These are phyloP conservation scores for Cicer chorassanicum DNA, from an alignment of 306 rosid species.

Conservation along the genomic window DNA sequence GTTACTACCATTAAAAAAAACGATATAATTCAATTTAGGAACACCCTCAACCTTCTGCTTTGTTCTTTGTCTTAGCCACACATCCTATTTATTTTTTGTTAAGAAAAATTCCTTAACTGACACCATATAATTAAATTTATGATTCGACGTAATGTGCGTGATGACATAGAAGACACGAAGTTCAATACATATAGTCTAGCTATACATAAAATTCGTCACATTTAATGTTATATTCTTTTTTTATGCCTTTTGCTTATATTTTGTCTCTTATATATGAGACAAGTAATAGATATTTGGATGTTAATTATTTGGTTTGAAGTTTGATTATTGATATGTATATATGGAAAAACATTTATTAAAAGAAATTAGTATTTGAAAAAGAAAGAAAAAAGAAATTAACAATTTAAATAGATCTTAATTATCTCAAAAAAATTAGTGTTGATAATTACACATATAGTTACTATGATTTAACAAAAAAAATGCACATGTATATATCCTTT, in stretches of 20 bases:
- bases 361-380: background rate
- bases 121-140: too few relatives aligned
- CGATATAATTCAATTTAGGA: background rate
- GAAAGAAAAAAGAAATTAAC: background rate
- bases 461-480: background rate
- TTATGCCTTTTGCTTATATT: background rate
- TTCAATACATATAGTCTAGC: background rate
- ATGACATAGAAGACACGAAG: background rate
- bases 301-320: background rate
- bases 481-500: background rate
- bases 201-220: background rate
- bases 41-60: background rate
- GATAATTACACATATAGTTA: background rate
- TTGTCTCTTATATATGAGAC: background rate
- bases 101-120: too few relatives aligned
- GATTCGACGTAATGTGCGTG: background rate
- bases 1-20: too few relatives aligned
- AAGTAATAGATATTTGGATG: background rate
- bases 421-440: background rate
- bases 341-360: background rate
- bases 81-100: background rate
- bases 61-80: background rate
- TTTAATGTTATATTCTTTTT: background rate
- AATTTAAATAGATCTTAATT: background rate
- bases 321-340: background rate